Conservation (phyloP, 768 basidiomycete species). For the Lactarius evosmus region DNA sequence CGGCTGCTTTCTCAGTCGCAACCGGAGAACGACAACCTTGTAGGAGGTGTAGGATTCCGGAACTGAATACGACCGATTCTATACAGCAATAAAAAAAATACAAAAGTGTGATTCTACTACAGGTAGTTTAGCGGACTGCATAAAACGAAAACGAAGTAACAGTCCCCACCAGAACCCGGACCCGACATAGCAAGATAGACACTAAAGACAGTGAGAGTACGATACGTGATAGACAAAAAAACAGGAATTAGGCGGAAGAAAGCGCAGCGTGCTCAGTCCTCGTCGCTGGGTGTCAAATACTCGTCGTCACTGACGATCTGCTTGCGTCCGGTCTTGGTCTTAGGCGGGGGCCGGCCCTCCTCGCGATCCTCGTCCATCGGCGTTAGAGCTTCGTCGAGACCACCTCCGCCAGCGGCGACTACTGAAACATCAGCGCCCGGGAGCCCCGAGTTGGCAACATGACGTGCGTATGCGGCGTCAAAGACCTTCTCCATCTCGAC, state of each 20-base stretch:
- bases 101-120: slow-evolving; percentile 25
- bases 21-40: not conserved
- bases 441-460: slow-evolving; percentile 63
- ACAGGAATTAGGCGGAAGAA: not conserved
- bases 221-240: slow-evolving; percentile 3
- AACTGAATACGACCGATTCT: slow-evolving; percentile 22
- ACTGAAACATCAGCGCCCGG: slow-evolving; percentile 61
- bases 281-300: slow-evolving; percentile 69
- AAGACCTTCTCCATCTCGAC: slow-evolving; percentile 93
- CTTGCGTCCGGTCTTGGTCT: slow-evolving; percentile 60
- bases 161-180: slow-evolving; percentile 6
- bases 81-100: slow-evolving; percentile 27
- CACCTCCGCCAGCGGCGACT: slow-evolving; percentile 46
- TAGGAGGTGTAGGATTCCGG: slow-evolving; percentile 16
- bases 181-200: not conserved
- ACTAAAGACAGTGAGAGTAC: not conserved
- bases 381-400: slow-evolving; percentile 66
- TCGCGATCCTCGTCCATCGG: slow-evolving; percentile 63
- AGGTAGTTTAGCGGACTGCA: slow-evolving; percentile 19
- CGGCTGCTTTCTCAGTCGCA: not conserved
- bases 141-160: not conserved
- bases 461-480: slow-evolving; percentile 61
- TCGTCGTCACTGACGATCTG: slow-evolving; percentile 71
- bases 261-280: slow-evolving; percentile 43
- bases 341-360: slow-evolving; percentile 61